phyloP scores from a whole-genome alignment of 1,139 yeast species.

The Lodderomyces orthopsilosis region DNA sequence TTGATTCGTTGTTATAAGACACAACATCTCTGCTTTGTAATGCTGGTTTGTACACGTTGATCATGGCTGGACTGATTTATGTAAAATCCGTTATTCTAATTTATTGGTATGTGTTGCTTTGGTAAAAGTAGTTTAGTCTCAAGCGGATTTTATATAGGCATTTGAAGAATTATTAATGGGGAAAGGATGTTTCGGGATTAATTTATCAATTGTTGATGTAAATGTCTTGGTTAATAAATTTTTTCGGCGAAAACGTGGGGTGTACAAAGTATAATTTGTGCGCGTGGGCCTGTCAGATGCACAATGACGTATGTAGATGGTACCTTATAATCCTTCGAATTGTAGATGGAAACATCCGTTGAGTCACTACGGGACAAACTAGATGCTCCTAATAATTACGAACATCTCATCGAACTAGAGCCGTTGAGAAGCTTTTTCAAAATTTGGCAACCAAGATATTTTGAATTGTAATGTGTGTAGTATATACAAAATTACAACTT shows the following conservation, averaged over 20 bases:
- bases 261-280: neutral
- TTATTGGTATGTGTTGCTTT: neutral
- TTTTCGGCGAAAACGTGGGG: constrained; percentile 1
- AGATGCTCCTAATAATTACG: too few species aligned
- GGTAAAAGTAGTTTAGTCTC: neutral
- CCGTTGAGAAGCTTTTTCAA: too few species aligned
- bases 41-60: constrained; percentile 15
- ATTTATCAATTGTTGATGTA: too few species aligned
- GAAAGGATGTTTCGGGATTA: neutral
- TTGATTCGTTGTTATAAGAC: neutral
- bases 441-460: too few species aligned
- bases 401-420: too few species aligned
- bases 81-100: too few species aligned
- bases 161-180: neutral
- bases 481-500: neutral
- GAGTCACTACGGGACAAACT: too few species aligned
- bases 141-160: neutral
- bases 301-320: neutral
- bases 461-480: too few species aligned
- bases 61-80: too few species aligned
- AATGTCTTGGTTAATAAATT: too few species aligned
- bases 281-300: neutral
- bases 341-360: too few species aligned
- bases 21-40: constrained; percentile 3
- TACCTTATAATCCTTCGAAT: too few species aligned